Percentiles rank a stretch among this genome's conserved stretches.
These are phyloP conservation scores for Chrysopogon serrulatus DNA, from an alignment of 176 grass and related monocot species.

Conservation along the genomic window DNA sequence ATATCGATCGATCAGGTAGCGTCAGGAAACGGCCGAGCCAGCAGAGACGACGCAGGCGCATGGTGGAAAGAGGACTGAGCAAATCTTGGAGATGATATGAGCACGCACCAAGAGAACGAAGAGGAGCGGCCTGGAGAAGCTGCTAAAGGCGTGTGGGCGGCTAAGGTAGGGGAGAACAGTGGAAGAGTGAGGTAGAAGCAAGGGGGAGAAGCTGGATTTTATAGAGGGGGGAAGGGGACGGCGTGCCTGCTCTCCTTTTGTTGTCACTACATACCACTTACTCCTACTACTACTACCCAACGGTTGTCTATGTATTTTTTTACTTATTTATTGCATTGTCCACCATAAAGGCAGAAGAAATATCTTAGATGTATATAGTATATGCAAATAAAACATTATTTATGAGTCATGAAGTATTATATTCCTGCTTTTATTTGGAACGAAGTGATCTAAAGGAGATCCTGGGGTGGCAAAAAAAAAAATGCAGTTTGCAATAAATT, in stretches of 20 bases:
- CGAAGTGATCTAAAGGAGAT: neutral
- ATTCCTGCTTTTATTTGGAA: neutral
- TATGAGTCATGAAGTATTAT: neutral
- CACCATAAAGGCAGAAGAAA: slow-evolving; percentile 13
- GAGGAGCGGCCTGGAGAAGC: neutral
- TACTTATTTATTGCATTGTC: slow-evolving; percentile 10
- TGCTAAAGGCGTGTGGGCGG: neutral
- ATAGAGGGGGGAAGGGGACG: slow-evolving; percentile 39
- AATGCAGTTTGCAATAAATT: neutral
- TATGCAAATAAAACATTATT: neutral
- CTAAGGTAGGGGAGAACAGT: slow-evolving; percentile 31
- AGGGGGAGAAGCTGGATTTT: slow-evolving; percentile 57
- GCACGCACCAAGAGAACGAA: neutral
- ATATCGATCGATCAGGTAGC: neutral
- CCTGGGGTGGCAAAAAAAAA: neutral
- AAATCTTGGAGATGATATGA: neutral
- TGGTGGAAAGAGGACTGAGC: neutral
- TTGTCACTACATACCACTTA: slow-evolving; percentile 9
- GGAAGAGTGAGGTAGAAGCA: slow-evolving; percentile 38
- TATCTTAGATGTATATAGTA: neutral
- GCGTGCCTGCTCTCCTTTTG: slow-evolving; percentile 18
- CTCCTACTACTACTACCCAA: slow-evolving; percentile 5
- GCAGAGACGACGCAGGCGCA: neutral
- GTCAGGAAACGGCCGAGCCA: neutral
- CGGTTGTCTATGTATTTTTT: neutral